phyloP scores from a whole-genome alignment of 2,329 filamentous ascomycete genomes.

The Mollisiaceae sp. region DNA sequence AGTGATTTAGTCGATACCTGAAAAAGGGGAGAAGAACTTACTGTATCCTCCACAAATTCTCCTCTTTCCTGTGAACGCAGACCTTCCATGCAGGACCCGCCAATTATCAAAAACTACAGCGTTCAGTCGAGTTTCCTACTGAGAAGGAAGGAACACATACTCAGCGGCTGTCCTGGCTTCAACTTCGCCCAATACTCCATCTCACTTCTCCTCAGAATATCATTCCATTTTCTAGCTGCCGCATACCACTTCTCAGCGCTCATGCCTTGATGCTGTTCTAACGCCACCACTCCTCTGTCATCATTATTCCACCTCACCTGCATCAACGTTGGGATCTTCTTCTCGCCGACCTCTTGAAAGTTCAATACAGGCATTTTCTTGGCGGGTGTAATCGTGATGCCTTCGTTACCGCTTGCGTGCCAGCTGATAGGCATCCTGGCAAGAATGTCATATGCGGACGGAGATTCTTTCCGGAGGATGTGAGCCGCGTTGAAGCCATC shows the following conservation, averaged over 20 bases:
- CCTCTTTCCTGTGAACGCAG: constrained; percentile 80
- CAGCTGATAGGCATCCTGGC: constrained; percentile 64
- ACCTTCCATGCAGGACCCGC: constrained; percentile 87
- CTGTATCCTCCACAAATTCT: constrained; percentile 92
- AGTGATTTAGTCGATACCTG: not conserved
- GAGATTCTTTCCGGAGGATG: constrained; percentile 60
- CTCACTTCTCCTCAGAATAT: constrained; percentile 66
- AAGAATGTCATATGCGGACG: constrained; percentile 62
- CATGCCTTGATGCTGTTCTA: constrained; percentile 13
- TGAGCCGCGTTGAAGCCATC: constrained; percentile 81
- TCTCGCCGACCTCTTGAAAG: constrained; percentile 52
- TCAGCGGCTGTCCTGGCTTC: constrained; percentile 75
- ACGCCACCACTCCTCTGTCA: constrained; percentile 69
- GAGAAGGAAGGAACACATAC: constrained; percentile 55
- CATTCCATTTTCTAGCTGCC: constrained; percentile 76
- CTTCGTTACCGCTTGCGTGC: constrained; percentile 87
- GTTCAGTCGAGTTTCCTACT: not conserved
- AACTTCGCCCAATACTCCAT: constrained; percentile 83
- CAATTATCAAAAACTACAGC: constrained; percentile 89
- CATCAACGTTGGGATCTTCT: constrained; percentile 50
- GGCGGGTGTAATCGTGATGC: constrained; percentile 78
- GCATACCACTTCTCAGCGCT: constrained; percentile 68
- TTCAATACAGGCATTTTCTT: constrained; percentile 74
- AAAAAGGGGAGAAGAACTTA: constrained; percentile 52
- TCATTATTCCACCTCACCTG: constrained; percentile 94